Evolutionary conservation across 202 grass and related monocot genomes (phyloP).

Genomic region (Panicum virgatum): DNA sequence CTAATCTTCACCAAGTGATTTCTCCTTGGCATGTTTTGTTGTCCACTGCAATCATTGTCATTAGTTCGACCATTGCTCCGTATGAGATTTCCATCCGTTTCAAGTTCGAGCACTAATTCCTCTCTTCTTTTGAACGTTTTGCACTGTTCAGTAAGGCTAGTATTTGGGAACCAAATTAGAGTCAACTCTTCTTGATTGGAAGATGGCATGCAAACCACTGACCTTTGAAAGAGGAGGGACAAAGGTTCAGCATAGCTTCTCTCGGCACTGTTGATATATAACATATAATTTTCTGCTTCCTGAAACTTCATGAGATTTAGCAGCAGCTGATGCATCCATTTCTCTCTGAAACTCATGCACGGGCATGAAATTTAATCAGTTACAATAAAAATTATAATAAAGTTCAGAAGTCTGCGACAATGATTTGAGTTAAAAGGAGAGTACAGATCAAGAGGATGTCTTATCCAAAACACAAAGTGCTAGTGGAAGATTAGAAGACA

Average conservation of each 20-base stretch:
- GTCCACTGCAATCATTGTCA: neutral
- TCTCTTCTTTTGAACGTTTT: neutral
- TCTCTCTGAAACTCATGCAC: neutral
- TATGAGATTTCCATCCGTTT: neutral
- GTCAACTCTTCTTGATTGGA: neutral
- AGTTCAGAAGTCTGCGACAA: neutral
- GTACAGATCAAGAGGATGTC: neutral
- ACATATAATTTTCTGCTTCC: neutral
- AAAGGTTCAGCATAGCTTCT: neutral
- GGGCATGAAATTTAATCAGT: neutral
- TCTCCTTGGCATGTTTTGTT: neutral
- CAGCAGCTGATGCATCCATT: neutral
- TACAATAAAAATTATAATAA: neutral
- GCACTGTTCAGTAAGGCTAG: too few species aligned
- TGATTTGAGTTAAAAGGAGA: neutral
- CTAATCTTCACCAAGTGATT: neutral
- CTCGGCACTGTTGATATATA: neutral
- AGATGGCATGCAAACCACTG: neutral
- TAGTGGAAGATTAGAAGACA: conserved; percentile 11
- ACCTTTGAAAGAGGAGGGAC: neutral
- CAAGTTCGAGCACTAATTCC: neutral
- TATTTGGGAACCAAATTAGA: neutral
- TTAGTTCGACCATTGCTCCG: neutral
- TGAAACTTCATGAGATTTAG: neutral
- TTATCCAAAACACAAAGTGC: neutral